phyloP scores from a whole-genome alignment of 2,329 filamentous ascomycete species.

The Botrytis tulipae region DNA sequence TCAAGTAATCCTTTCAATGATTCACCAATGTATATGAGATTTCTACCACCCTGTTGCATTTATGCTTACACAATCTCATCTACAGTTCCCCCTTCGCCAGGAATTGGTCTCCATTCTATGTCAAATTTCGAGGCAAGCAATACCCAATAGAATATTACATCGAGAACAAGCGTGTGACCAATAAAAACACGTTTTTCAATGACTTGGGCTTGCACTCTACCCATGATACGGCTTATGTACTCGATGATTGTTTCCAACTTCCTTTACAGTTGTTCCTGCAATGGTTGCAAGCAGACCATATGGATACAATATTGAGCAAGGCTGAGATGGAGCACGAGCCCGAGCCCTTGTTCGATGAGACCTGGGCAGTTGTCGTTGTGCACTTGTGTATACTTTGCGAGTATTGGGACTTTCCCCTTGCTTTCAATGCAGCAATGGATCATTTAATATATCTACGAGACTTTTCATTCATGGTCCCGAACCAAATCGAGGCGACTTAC shows the following conservation, averaged over 20 bases:
- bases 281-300: not conserved
- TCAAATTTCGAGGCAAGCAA: not conserved
- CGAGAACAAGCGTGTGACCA: not conserved
- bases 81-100: not conserved
- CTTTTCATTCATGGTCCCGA: not conserved
- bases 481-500: not conserved
- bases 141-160: not conserved
- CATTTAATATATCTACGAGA: not conserved
- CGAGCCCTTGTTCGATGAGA: not conserved
- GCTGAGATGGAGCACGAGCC: not conserved
- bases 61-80: not conserved
- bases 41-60: not conserved
- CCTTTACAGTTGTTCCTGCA: not conserved
- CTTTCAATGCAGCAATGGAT: not conserved
- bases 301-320: not conserved
- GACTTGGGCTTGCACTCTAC: not conserved
- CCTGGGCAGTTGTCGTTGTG: not conserved
- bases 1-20: not conserved
- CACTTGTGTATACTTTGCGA: not conserved
- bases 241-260: not conserved
- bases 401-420: not conserved
- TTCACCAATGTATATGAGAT: not conserved
- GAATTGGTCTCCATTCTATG: not conserved
- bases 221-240: not conserved
- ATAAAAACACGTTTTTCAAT: not conserved